Evolutionary conservation across 352 stramenopile species (phyloP), one percentile per base, ranked within the genome.

Genomic region (Phytophthora colocasiae): DNA sequence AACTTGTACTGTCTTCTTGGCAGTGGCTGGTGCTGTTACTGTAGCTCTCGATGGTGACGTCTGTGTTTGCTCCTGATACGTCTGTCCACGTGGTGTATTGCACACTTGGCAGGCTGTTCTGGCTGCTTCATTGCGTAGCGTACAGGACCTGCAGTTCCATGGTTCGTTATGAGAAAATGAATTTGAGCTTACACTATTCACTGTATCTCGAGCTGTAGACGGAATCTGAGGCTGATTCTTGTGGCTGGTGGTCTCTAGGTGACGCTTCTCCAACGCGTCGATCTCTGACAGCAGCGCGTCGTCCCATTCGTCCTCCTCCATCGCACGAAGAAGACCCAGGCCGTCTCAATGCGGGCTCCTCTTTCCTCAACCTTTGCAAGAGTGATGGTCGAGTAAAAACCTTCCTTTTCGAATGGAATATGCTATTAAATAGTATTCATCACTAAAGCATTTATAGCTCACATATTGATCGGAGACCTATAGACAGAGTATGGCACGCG

Each of bases 241-340:
- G 38, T 49, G 36, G 46, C 27, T 26, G 43, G 58, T 57, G 0
- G 15, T 63, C 47, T 69, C 45, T 44, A 88, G 34, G 27, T 85
- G 79, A 15, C 66, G 65, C 47, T 75, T 69, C 69, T 93, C 83
- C 26, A 94, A 66, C 68, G 81, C 78, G 34, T 78, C 72, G 57
- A 94, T 83, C 71, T 88, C 76, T 27, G 75, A 87, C 64, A 87
- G 73, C 48, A 96, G 66, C 62, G 79, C 86, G 69, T 94, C 88
- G 66, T 96, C 88, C 88, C 88, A 96, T 27, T 94, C 84, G 53
- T 94, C 87, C 40, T 93, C 83, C 40, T 73, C 67, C 66, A 75
- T 67, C 11, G 40, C 38, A 19, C 14, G 19, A 57, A 45, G 10
- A 53, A 8, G 46, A 19, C 14, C 27, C 15, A 15, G 1, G 31